Percentiles rank a stretch among this genome's conserved stretches.
phyloP scores from a whole-genome alignment of 2,329 filamentous ascomycete species.

The Graphilbum sp. region DNA sequence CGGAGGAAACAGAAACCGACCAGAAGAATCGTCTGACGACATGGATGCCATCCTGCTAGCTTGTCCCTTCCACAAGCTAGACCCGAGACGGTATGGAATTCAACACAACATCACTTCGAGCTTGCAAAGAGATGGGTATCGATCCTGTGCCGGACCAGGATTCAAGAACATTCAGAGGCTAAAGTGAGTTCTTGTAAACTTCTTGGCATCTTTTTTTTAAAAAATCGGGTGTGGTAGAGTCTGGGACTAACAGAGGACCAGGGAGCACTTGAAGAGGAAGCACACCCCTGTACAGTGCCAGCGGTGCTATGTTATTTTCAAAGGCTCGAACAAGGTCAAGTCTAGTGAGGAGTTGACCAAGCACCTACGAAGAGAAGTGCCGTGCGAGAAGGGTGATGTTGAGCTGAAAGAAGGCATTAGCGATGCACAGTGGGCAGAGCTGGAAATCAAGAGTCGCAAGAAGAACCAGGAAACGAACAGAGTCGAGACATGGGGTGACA shows the following conservation, averaged over 20 bases:
- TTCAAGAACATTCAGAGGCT: slow-evolving; percentile 14
- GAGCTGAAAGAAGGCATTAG: slow-evolving; percentile 13
- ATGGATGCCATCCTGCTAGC: slow-evolving; percentile 8
- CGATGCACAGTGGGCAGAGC: slow-evolving; percentile 12
- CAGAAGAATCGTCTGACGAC: not conserved
- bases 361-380: slow-evolving; percentile 9
- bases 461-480: slow-evolving; percentile 14
- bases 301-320: slow-evolving; percentile 13
- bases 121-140: slow-evolving; percentile 10
- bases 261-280: slow-evolving; percentile 14
- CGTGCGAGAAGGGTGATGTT: slow-evolving; percentile 10
- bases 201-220: not conserved
- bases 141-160: slow-evolving; percentile 13
- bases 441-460: slow-evolving; percentile 13
- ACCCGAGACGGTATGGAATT: slow-evolving; percentile 13
- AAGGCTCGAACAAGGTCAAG: slow-evolving; percentile 5
- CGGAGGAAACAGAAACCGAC: not conserved
- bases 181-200: slow-evolving; percentile 11
- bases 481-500: slow-evolving; percentile 15
- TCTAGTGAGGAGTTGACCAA: slow-evolving; percentile 9
- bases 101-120: slow-evolving; percentile 7
- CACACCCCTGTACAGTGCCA: slow-evolving; percentile 14
- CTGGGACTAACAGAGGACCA: slow-evolving; percentile 2
- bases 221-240: not conserved
- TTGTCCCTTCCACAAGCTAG: slow-evolving; percentile 14